Evolutionary conservation across 805 yeast genomes (phyloP), one percentile per base, ranked within the genome.

Genomic region (Candida pseudofarinosa): DNA sequence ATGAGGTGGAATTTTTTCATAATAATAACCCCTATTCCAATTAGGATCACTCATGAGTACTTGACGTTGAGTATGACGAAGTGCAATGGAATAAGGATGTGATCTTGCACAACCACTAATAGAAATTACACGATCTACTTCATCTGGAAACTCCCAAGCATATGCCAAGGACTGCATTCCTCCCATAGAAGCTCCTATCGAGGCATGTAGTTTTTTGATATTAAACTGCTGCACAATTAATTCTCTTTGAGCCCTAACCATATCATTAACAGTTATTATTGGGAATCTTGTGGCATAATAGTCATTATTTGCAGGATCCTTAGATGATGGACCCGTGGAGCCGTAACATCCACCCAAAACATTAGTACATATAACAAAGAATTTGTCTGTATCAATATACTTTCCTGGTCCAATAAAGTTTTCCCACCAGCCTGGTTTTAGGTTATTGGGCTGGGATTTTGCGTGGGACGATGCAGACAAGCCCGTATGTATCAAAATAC

Each of bases 91-190:
- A 51, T 85, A 85, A 1, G 97, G 97, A 60, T 90, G 97, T 1
- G 96, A 87, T 56, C 95, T 76, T 2, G 96, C 96, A 68, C 97
- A 89, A 2, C 95, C 97, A 35, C 91, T 83, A 20, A 90, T 86
- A n/a, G 87, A 77, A 1, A 88, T 78, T 2, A 90, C 74, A 41
- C 83, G 81, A 4, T 74, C 76, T 3, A 89, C 96, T 43, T 73
- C 77, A 38, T 83, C 82, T 1, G 95, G 85, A 54, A 85, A 90
- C 56, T 85, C 95, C 58, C 80, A 76, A 1, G 88, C 96, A 61
- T 81, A 87, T 0, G 97, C 95, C 42, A 90, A 72, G 6, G 91
- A 82, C 66, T 89, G 97, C 97, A 90, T 88, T n/a, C 97, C 97
- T n/a, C 97, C 97, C 95, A 90, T 87, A 0, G 96, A 87, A 2